Conservation (phyloP, 306 rosid species). For the cucumber (Cucumis sativus) region DNA sequence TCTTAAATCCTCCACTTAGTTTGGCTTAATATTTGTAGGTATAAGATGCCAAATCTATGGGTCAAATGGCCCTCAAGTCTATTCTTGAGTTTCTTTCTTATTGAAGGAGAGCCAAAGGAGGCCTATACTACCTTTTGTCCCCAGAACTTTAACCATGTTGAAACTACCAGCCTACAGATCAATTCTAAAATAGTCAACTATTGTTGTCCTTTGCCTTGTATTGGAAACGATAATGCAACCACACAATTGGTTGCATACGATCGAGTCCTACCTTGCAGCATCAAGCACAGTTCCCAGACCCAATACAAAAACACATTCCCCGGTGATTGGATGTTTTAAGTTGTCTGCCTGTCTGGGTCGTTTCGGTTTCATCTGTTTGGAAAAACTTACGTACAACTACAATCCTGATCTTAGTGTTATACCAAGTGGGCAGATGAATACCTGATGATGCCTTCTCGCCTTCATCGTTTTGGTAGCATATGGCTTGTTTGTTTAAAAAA, state of each 20-base stretch:
- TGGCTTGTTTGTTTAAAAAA: background rate
- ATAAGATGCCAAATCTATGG: background rate
- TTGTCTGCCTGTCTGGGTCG: background rate
- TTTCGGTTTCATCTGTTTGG: too few species aligned
- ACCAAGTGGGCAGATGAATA: background rate
- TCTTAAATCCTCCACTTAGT: background rate
- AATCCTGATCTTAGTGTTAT: background rate
- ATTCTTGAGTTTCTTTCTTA: background rate
- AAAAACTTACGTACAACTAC: background rate
- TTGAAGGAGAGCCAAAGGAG: background rate
- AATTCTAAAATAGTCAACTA: background rate
- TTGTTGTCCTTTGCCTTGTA: background rate
- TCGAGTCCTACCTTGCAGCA: background rate
- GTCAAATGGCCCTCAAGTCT: background rate
- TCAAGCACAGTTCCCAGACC: background rate
- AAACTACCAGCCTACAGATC: background rate
- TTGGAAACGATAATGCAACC: background rate
- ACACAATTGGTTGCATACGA: background rate
- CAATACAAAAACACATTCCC: background rate
- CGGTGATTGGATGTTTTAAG: background rate
- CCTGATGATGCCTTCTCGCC: background rate
- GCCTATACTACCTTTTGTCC: background rate
- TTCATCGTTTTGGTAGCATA: background rate
- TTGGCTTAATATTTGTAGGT: background rate
- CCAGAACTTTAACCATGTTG: background rate